Evolutionary conservation across 306 rosid genomes (phyloP).

Genomic region (Vachellia collinsii): DNA sequence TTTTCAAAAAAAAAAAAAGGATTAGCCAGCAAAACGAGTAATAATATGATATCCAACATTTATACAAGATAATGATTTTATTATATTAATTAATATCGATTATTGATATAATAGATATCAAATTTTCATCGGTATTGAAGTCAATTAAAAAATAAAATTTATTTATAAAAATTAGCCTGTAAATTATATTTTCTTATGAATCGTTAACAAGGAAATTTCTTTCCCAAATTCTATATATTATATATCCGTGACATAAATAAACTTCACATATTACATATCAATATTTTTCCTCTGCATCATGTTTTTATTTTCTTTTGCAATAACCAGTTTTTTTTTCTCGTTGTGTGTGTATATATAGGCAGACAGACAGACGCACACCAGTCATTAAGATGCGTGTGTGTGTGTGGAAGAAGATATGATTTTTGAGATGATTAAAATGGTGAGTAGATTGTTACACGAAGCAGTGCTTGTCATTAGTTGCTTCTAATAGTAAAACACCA

Average conservation of each 20-base stretch:
- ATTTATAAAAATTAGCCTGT: neutral
- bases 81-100: neutral
- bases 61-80: neutral
- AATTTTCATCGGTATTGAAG: no score
- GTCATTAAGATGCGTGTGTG: neutral
- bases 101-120: no score
- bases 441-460: neutral
- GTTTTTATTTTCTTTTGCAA: neutral
- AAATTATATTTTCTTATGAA: neutral
- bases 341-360: neutral
- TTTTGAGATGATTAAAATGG: neutral
- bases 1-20: neutral
- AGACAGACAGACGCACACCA: neutral
- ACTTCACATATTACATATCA: neutral
- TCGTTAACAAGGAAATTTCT: neutral
- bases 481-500: constrained; percentile 24
- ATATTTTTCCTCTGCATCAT: neutral
- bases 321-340: neutral
- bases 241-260: neutral
- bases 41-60: neutral
- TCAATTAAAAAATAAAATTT: no score
- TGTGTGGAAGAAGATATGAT: neutral
- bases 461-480: constrained; percentile 17
- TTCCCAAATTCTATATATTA: neutral
- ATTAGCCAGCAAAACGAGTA: neutral